Evolutionary conservation across 768 basidiomycete genomes (phyloP), one percentile per base, ranked within the genome.

Genomic region (Rickenella mellea): DNA sequence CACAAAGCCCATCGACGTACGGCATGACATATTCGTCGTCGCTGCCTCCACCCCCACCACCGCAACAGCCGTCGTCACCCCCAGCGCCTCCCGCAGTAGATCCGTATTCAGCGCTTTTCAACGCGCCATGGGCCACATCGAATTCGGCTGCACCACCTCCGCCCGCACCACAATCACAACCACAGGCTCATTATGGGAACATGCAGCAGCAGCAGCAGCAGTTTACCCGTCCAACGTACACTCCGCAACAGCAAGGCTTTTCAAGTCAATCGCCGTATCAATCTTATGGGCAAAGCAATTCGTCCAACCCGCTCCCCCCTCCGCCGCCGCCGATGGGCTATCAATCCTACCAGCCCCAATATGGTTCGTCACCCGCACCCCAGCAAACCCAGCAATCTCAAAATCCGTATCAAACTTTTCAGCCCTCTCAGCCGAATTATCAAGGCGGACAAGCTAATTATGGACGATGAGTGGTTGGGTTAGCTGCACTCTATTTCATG

Each of bases 291-390:
- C 11, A 17, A 22, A 19, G 5, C 33, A 6, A 36, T 22, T 6
- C 15, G 19, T 36, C 19, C 33, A 17, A 36, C 7, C 33, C 33
- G 9, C 24, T 36, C 33, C 19, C 33, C 15, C 52, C 42, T 11
- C 62, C 62, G 12, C 60, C 56, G 9, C 52, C 63, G 24, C 58
- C 64, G 14, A 51, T 49, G 26, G 55, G 55, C 0, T 59, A 60
- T 47, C 43, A 50, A 31, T 49, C 58, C 27, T 51, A 57, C 32
- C 58, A 66, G 46, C 59, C 53, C 39, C 52, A 53, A n/a, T 64
- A 60, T 42, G 43, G 54, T 17, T n/a, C n/a, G n/a, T n/a, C n/a
- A n/a, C n/a, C n/a, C n/a, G n/a, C n/a, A n/a, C n/a, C n/a, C n/a
- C n/a, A n/a, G n/a, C n/a, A n/a, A n/a, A n/a, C n/a, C n/a, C n/a